A percentile compares a stretch with the other conserved stretches of the same genome.
Evolutionary conservation across 108 stramenopile genomes (phyloP).

Genomic region (Aurantiochytrium sp.): DNA sequence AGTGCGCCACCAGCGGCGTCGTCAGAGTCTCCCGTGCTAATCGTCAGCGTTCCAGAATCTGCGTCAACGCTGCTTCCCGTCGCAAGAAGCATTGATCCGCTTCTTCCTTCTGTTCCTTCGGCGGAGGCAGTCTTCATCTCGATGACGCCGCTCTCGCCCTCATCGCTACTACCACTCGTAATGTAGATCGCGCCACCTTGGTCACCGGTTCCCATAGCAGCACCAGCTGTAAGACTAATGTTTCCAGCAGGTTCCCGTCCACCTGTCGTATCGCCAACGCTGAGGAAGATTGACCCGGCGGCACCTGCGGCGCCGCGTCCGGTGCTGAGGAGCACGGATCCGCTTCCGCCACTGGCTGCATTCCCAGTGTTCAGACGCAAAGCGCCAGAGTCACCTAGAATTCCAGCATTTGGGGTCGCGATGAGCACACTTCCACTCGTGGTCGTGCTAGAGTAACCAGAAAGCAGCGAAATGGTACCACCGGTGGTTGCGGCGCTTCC

Average conservation of each 20-base stretch:
- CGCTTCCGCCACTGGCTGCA: background rate
- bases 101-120: background rate
- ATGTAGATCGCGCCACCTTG: constrained; percentile 6
- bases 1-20: background rate
- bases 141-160: background rate
- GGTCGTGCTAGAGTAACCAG: background rate
- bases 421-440: background rate
- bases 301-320: background rate
- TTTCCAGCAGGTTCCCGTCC: background rate
- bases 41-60: background rate
- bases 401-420: background rate
- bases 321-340: background rate
- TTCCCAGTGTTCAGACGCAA: background rate
- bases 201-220: background rate
- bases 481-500: background rate
- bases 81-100: background rate
- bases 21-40: background rate
- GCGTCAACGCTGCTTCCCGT: background rate
- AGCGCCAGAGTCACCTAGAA: background rate
- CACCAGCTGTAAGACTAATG: background rate
- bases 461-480: background rate
- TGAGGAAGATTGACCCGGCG: background rate
- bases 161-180: background rate
- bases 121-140: background rate
- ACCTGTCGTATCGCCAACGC: background rate